Base-by-base conservation (phyloP, 495 filamentous ascomycete genomes). In the Penicillium lagena region DNA sequence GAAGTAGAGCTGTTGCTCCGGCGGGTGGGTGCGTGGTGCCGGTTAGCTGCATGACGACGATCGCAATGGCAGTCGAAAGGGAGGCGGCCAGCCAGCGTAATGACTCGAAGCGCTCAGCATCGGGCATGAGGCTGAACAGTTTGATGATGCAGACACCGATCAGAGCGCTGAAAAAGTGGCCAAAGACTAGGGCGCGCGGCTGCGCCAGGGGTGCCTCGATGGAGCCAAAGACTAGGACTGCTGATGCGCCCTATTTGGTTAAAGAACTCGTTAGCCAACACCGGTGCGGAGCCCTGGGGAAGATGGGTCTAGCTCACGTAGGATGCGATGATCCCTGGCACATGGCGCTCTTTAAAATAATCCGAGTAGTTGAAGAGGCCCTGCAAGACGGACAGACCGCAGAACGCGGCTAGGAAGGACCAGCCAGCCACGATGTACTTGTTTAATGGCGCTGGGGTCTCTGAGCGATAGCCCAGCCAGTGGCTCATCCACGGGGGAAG, bases 1-100 rank as follows among this genome's bases (percentile, higher is more conserved):
- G 84, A 27, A 93, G 68, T 9, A 95, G 56, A 1, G 88, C 89
- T 4, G 86, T 90, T 1, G 89, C 89, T 10, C 89, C 89, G 0
- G 86, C 89, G 2, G 89, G 89, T 7, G 89, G 89, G 52, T 95
- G 84, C 0, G 87, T 73, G 0, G 87, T 90, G 7, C 79, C 78
- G 0, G 86, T 90, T 12, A 86, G 43, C 2, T 76, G 75, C 89
- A 94, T 95, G 13, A 81, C 52, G 0, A 81, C 71, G 7, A 82
- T 83, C 0, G 87, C 72, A 11, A 71, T 47, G 0, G 81, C 83
- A 15, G 81, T 85, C 5, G 82, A 68, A 0, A 93, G 60, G 1
- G 84, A 77, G 9, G 75, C 85, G 1, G 75, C 81, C 0, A 90
- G 61, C 84, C 82, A 90, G 31, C 75, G 70, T 12, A 86, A 49